Evolutionary conservation across 192 early-diverging fungal genomes (phyloP).

Genomic region (Backusella macrospora): DNA sequence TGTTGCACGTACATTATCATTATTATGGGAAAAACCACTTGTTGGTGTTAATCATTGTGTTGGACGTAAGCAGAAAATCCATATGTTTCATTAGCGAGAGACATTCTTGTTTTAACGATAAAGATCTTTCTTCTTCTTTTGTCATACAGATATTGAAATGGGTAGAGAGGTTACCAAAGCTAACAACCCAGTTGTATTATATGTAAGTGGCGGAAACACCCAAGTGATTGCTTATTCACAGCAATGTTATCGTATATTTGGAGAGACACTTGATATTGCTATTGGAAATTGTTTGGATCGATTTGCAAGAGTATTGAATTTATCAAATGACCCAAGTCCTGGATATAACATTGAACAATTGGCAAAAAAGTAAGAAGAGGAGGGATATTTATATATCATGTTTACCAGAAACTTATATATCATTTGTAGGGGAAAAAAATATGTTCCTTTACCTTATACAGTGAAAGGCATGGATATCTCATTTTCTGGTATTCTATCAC

Average conservation of each 20-base stretch:
- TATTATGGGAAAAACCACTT: conserved; percentile 91
- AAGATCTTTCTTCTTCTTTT: conserved; percentile 8
- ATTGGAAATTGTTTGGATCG: conserved; percentile 98
- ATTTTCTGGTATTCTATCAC: conserved; percentile 93
- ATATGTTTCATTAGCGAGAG: no score
- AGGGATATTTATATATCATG: neutral
- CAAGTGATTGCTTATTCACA: conserved; percentile 98
- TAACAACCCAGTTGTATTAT: conserved; percentile 91
- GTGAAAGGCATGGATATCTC: conserved; percentile 99
- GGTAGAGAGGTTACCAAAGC: conserved; percentile 95
- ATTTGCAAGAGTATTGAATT: conserved; percentile 90
- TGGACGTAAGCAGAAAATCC: conserved; percentile 71
- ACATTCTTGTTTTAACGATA: no score
- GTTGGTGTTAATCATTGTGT: conserved; percentile 98
- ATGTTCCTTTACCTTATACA: conserved; percentile 90
- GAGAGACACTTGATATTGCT: conserved; percentile 97
- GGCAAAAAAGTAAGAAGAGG: conserved; percentile 73
- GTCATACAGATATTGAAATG: conserved; percentile 90
- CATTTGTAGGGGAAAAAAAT: conserved; percentile 71
- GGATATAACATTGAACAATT: conserved; percentile 98
- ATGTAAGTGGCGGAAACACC: conserved; percentile 98
- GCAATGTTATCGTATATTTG: conserved; percentile 93
- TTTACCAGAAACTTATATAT: neutral
- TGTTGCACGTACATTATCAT: conserved; percentile 89
- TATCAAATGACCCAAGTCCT: conserved; percentile 95